phyloP scores from a whole-genome alignment of 768 basidiomycete species.

The Suillus alpinus region DNA sequence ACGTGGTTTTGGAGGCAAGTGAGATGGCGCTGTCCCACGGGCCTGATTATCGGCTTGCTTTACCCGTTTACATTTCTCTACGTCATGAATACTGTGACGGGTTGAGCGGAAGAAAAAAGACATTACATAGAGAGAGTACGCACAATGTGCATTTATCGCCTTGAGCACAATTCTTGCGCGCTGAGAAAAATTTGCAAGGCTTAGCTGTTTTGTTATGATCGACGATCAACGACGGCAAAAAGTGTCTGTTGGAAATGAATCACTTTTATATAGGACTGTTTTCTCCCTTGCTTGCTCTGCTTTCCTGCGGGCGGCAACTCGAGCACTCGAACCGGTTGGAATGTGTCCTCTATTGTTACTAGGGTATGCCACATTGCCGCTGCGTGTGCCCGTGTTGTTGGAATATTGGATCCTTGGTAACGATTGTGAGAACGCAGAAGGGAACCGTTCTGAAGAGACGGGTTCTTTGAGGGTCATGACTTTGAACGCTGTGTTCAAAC shows the following conservation, averaged over 20 bases:
- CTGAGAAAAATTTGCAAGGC: conserved; percentile 54
- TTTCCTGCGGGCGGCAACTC: background rate
- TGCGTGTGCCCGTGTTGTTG: background rate
- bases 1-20: conserved; percentile 23
- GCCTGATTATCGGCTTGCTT: background rate
- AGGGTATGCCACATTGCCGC: background rate
- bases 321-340: background rate
- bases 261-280: conserved; percentile 28
- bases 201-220: conserved; percentile 42
- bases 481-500: background rate
- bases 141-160: conserved; percentile 61
- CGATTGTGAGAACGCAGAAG: background rate
- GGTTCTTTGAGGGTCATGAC: background rate
- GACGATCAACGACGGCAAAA: background rate
- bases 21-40: conserved; percentile 17
- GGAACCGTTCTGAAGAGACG: background rate
- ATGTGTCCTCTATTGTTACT: background rate
- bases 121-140: conserved; percentile 21
- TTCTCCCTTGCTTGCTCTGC: conserved; percentile 20
- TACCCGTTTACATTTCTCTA: conserved; percentile 3
- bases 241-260: conserved; percentile 3
- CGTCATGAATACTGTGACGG: conserved; percentile 44
- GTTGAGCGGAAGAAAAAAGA: background rate
- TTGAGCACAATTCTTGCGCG: conserved; percentile 47
- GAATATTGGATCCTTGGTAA: background rate